Conservation (phyloP, 208 protist genomes). For the Trypanosoma brucei region DNA sequence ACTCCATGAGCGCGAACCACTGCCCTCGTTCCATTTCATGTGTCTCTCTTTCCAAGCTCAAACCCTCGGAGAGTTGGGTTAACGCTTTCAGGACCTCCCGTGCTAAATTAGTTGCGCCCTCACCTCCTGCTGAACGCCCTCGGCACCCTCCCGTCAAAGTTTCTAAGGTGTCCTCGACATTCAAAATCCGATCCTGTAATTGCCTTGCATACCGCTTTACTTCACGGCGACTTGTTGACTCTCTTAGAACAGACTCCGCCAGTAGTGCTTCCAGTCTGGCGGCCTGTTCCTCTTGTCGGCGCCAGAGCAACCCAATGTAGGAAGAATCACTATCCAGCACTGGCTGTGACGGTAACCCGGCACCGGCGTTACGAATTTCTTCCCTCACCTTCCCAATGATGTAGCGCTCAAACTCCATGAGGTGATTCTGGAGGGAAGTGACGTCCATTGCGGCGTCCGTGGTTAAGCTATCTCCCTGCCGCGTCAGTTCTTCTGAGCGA, state of each 20-base stretch:
- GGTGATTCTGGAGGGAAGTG: constrained; percentile 15
- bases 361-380: constrained; percentile 2
- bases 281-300: constrained; percentile 29
- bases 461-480: background rate
- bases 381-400: constrained; percentile 34
- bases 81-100: constrained; percentile 31
- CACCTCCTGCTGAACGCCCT: background rate
- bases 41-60: constrained; percentile 29
- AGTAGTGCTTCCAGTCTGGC: constrained; percentile 40
- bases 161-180: constrained; percentile 2
- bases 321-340: too few species aligned
- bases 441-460: background rate
- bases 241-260: constrained; percentile 25
- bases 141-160: background rate
- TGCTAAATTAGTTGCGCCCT: constrained; percentile 5
- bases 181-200: background rate
- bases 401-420: constrained; percentile 35
- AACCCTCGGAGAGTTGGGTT: constrained; percentile 23
- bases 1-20: constrained; percentile 24
- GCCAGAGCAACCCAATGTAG: constrained; percentile 7
- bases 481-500: constrained; percentile 9
- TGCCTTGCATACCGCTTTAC: constrained; percentile 21
- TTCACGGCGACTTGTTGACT: constrained; percentile 18
- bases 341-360: too few species aligned
- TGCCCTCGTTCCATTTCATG: constrained; percentile 24